Percentiles rank a stretch among this genome's conserved stretches.
Evolutionary conservation across 768 basidiomycete genomes (phyloP).

Genomic region (Kwoniella pini): DNA sequence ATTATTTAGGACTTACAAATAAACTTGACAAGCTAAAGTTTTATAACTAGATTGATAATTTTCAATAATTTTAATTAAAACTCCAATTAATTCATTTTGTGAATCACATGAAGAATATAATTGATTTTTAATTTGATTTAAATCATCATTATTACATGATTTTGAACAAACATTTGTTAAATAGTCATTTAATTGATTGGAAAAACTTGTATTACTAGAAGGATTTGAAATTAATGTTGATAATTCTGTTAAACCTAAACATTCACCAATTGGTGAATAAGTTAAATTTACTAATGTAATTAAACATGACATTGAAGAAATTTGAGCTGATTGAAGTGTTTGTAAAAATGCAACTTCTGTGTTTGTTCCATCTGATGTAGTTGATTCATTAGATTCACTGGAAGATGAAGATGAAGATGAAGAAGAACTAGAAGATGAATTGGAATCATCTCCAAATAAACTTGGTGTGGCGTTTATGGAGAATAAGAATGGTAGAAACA

Average conservation of each 20-base stretch:
- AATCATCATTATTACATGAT: constrained; percentile 30
- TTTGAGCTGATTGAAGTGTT: constrained; percentile 40
- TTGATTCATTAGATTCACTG: background rate
- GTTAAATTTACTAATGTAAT: constrained; percentile 53
- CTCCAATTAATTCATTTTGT: constrained; percentile 31
- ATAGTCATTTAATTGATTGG: constrained; percentile 40
- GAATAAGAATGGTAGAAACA: constrained; percentile 2
- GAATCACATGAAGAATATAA: constrained; percentile 30
- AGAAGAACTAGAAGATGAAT: constrained; percentile 11
- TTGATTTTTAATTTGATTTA: constrained; percentile 31
- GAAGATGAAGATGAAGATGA: constrained; percentile 12
- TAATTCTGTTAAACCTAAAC: constrained; percentile 43
- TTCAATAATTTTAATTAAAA: constrained; percentile 32
- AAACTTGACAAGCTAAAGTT: constrained; percentile 48
- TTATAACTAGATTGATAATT: constrained; percentile 43
- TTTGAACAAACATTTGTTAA: constrained; percentile 33
- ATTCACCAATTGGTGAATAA: constrained; percentile 38
- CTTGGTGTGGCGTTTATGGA: constrained; percentile 1
- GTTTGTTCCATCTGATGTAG: background rate
- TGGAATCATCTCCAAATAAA: constrained; percentile 9
- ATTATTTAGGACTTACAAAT: constrained; percentile 47
- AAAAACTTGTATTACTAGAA: constrained; percentile 28
- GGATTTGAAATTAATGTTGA: constrained; percentile 36
- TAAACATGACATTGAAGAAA: constrained; percentile 45
- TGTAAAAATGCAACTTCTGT: constrained; percentile 39